Evolutionary conservation across 768 basidiomycete genomes (phyloP).

Genomic region (Leucosporidium scottii): DNA sequence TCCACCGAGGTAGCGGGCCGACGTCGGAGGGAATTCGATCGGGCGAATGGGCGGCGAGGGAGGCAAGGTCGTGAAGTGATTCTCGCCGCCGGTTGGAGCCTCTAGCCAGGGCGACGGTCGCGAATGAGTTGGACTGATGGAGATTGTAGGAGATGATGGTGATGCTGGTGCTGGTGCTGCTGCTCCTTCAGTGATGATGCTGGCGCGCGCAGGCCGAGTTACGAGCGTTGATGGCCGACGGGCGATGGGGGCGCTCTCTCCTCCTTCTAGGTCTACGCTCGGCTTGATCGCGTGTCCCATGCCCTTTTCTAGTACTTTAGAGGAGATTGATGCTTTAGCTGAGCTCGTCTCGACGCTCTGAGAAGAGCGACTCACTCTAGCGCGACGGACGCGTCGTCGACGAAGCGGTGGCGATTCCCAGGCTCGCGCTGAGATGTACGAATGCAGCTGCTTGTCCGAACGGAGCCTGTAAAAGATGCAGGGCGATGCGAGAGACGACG

Average conservation of each 20-base stretch:
- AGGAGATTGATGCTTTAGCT: neutral
- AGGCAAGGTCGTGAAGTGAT: slow-evolving; percentile 21
- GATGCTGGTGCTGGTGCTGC: neutral
- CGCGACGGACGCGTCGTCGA: neutral
- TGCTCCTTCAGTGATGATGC: neutral
- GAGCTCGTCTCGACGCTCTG: neutral
- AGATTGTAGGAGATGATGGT: neutral
- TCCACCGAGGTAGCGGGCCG: neutral
- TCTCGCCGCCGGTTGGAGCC: neutral
- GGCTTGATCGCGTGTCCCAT: slow-evolving; percentile 7
- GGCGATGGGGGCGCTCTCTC: slow-evolving; percentile 6
- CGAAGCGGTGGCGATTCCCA: neutral
- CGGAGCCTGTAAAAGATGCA: neutral
- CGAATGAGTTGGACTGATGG: neutral
- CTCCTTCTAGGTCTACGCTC: slow-evolving; percentile 15
- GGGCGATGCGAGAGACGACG: neutral
- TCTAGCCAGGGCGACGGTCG: neutral
- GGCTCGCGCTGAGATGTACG: neutral
- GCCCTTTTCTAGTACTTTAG: neutral
- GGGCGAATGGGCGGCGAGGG: slow-evolving; percentile 8
- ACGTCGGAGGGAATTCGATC: neutral
- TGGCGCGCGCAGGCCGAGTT: neutral
- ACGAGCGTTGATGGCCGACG: slow-evolving; percentile 4
- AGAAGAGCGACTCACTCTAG: neutral
- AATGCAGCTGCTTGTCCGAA: neutral